Conservation (phyloP, 192 early-diverging fungal species). For the Linnemannia elongata region DNA sequence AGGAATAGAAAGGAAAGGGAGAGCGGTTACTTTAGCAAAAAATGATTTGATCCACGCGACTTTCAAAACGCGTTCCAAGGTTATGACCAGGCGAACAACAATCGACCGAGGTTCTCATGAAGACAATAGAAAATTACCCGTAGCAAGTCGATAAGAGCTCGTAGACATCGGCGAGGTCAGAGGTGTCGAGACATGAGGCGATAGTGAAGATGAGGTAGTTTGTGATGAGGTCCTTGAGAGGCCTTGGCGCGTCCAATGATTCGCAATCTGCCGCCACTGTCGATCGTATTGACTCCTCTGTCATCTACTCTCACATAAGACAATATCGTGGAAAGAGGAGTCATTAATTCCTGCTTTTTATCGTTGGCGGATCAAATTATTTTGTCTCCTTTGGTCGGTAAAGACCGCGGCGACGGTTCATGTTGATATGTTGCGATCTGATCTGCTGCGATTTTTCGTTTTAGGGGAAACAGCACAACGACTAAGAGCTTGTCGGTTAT, state of each 20-base stretch:
- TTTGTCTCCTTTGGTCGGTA: neutral
- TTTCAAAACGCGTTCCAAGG: neutral
- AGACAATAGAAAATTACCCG: constrained; percentile 15
- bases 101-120: no score
- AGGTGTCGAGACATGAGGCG: constrained; percentile 25
- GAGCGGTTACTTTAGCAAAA: neutral
- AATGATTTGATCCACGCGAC: neutral
- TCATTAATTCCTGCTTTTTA: neutral
- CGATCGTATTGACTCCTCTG: constrained; percentile 24
- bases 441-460: no score
- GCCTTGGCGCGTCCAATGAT: neutral
- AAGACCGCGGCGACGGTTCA: no score
- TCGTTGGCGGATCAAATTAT: neutral
- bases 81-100: neutral
- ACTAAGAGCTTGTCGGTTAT: neutral
- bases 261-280: constrained; percentile 13
- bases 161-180: constrained; percentile 19
- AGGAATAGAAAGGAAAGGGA: neutral
- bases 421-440: no score
- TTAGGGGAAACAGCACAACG: no score
- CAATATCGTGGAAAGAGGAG: neutral
- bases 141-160: constrained; percentile 35
- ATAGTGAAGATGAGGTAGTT: constrained; percentile 46
- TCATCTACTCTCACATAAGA: constrained; percentile 23
- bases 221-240: constrained; percentile 25